Conservation (phyloP, 305 asterid species). For the Plantago rigida region DNA sequence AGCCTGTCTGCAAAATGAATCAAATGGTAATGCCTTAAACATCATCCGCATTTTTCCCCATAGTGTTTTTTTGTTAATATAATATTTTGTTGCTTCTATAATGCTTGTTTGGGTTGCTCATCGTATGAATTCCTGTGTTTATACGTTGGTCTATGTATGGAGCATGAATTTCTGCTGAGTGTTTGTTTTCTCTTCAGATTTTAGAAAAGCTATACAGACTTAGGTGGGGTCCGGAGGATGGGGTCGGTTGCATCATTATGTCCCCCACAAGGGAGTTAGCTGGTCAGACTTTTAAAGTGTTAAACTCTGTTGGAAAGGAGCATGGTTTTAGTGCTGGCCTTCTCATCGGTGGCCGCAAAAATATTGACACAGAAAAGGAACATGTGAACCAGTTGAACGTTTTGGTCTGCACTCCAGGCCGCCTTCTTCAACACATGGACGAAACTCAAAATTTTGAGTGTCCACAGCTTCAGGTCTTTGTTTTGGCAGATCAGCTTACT, state of each 20-base stretch:
- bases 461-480: constrained; percentile 78
- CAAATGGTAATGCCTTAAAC: no score
- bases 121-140: background rate
- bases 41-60: no score
- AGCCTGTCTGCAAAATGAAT: no score
- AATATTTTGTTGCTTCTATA: background rate
- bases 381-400: constrained; percentile 69
- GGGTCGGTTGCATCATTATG: constrained; percentile 88
- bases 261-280: constrained; percentile 96
- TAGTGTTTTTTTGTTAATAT: background rate
- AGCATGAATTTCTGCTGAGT: constrained; percentile 6
- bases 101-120: background rate
- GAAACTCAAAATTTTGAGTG: constrained; percentile 93
- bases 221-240: constrained; percentile 95
- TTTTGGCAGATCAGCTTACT: constrained; percentile 20
- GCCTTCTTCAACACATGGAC: constrained; percentile 99
- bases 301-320: constrained; percentile 66
- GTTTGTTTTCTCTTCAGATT: constrained; percentile 38
- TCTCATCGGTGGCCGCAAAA: constrained; percentile 88
- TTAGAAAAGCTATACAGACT: constrained; percentile 69
- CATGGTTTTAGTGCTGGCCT: constrained; percentile 98
- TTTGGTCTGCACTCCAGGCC: constrained; percentile 92
- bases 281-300: constrained; percentile 67
- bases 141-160: background rate
- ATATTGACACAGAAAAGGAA: constrained; percentile 77